A percentile compares a stretch with the other conserved stretches of the same genome.
phyloP scores from a whole-genome alignment of 495 filamentous ascomycete species.

The Parmelia sp. region DNA sequence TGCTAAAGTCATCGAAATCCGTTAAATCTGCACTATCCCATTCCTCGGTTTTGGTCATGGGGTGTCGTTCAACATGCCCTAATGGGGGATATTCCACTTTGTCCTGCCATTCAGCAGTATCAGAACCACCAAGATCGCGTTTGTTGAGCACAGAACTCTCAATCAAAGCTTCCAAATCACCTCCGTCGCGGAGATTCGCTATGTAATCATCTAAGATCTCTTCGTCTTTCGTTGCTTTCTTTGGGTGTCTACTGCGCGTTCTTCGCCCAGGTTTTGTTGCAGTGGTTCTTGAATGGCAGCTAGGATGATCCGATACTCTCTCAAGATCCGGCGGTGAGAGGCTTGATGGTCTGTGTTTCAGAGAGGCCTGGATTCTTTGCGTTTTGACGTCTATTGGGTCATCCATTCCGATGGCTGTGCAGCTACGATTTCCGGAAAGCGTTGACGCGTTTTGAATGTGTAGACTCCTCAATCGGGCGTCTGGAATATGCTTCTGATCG shows the following conservation, averaged over 20 bases:
- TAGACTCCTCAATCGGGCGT: not conserved
- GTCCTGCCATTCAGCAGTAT: conserved; percentile 20
- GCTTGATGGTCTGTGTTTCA: not conserved
- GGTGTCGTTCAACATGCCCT: not conserved
- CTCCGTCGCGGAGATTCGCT: conserved; percentile 51
- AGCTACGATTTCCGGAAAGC: not conserved
- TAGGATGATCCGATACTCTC: not conserved
- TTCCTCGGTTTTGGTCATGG: conserved; percentile 7
- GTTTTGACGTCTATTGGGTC: not conserved
- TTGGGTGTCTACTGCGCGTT: conserved; percentile 15
- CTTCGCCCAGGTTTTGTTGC: conserved; percentile 2
- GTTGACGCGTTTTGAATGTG: not conserved
- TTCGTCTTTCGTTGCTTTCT: conserved; percentile 38
- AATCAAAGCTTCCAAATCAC: conserved; percentile 4
- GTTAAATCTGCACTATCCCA: conserved; percentile 39
- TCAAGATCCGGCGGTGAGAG: not conserved
- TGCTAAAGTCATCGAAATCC: conserved; percentile 44
- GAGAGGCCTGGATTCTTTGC: not conserved
- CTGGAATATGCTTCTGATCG: not conserved
- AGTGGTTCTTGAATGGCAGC: not conserved
- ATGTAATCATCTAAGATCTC: conserved; percentile 69
- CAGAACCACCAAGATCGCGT: conserved; percentile 20
- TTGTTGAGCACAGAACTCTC: conserved; percentile 1
- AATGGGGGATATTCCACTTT: conserved; percentile 1
- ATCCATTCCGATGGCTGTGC: not conserved